Conservation (phyloP, 768 basidiomycete genomes). For the Mycena rosella region DNA sequence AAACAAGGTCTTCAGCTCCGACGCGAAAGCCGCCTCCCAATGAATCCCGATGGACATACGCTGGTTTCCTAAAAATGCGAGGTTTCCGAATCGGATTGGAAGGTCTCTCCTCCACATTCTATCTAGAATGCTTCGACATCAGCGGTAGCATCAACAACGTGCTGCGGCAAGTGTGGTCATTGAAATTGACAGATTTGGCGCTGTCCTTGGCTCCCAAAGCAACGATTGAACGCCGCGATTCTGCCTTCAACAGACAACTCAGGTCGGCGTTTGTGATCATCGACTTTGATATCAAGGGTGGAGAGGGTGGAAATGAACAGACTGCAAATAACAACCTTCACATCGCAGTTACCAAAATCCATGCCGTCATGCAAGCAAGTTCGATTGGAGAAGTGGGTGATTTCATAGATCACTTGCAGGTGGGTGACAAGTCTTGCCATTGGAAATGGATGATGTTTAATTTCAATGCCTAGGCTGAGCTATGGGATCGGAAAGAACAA, state of each 20-base stretch:
- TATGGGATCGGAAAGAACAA: constrained; percentile 78
- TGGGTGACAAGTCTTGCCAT: constrained; percentile 58
- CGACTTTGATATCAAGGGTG: constrained; percentile 68
- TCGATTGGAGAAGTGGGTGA: constrained; percentile 93
- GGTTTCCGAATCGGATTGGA: constrained; percentile 88
- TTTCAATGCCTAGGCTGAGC: constrained; percentile 67
- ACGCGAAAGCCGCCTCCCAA: constrained; percentile 31
- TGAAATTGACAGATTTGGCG: constrained; percentile 80
- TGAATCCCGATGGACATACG: constrained; percentile 51
- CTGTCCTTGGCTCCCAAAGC: constrained; percentile 84
- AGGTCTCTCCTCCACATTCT: constrained; percentile 77
- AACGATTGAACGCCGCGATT: constrained; percentile 47
- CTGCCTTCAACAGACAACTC: constrained; percentile 68
- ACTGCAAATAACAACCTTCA: constrained; percentile 54
- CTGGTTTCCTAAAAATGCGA: constrained; percentile 72
- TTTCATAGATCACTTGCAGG: constrained; percentile 88
- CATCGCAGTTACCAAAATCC: constrained; percentile 77
- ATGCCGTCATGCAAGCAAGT: constrained; percentile 95
- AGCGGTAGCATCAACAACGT: constrained; percentile 69
- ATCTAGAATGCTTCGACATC: constrained; percentile 82
- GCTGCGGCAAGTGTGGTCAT: constrained; percentile 69
- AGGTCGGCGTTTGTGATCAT: constrained; percentile 88
- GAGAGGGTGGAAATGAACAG: constrained; percentile 44
- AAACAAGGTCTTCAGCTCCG: constrained; percentile 59
- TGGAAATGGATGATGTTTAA: constrained; percentile 3